Base-by-base conservation (phyloP, 2,329 filamentous ascomycete genomes). In the Emydomyces testavorans region DNA sequence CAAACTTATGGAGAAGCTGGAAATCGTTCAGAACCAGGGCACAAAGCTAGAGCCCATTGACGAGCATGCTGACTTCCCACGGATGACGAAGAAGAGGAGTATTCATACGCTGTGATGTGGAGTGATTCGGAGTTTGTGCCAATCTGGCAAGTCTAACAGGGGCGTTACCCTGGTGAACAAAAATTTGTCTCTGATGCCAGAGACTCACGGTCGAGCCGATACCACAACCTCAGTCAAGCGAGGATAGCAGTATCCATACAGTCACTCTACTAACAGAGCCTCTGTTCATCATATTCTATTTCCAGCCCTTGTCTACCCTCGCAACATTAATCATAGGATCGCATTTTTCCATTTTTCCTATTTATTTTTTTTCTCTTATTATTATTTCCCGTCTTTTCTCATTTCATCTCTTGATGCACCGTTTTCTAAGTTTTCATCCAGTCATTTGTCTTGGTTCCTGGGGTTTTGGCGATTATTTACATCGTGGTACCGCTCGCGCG, bases 1-100 rank as follows among this genome's bases (percentile, higher is more conserved):
- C 15, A 86, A 87, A 61, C 69, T 95, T 54, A 90, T 89, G 62
- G 84, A 94, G 64, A 93, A 90, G 65, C 73, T 94, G 24, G 80
- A 85, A 51, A 70, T 93, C 29, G 78, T 83, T 39, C 76, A 79
- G 55, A 63, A 59, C 49, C 64, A 59, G 44, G 46, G 63, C 10
- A 26, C 48, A 10, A 70, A 67, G 1, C 60, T 72, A 43, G 60
- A 68, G 48, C 60, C 62, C 8, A 69, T 72, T 38, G 64, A 68
- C 39, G 68, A 71, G 39, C 64, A 66, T 39, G 58, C 62, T 15
- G 67, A 70, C 53, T 57, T 57, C 46, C 65, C 65, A 46, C 62
- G 63, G 28, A 53, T 71, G 50, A 64, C 56, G 50, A 71, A 69
- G 59, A 72, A 72, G 54, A 62, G 66, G 50, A 72, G 69, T 48